Evolutionary conservation across 2,329 filamentous ascomycete genomes (phyloP).

Genomic region (Hirsutella minnesotensis): DNA sequence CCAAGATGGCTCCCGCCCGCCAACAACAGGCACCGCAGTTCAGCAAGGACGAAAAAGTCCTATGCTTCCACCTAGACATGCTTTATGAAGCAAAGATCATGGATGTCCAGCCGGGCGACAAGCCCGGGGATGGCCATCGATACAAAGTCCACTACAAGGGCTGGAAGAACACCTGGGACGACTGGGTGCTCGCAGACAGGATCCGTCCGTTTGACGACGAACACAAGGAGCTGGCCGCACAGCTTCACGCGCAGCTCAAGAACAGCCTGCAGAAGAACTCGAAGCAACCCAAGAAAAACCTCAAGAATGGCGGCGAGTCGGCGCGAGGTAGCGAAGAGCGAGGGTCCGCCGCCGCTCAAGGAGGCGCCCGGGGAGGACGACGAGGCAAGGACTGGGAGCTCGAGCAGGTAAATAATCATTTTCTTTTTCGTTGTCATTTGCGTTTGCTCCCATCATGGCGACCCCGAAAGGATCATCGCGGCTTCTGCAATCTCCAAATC

Average conservation of each 20-base stretch:
- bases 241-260: slow-evolving; percentile 59
- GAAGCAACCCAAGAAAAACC: slow-evolving; percentile 41
- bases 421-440: slow-evolving; percentile 4
- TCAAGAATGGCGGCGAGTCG: slow-evolving; percentile 29
- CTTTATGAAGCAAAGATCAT: slow-evolving; percentile 96
- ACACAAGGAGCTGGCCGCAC: slow-evolving; percentile 77
- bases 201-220: slow-evolving; percentile 91
- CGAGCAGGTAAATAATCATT: slow-evolving; percentile 52
- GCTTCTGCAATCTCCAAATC: no score
- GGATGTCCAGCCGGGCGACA: slow-evolving; percentile 60
- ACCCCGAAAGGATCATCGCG: no score
- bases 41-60: slow-evolving; percentile 78
- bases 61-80: slow-evolving; percentile 95
- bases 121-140: slow-evolving; percentile 57
- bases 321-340: slow-evolving; percentile 69
- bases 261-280: slow-evolving; percentile 39
- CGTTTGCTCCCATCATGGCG: not conserved
- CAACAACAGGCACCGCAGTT: slow-evolving; percentile 34
- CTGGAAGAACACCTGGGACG: slow-evolving; percentile 99
- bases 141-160: slow-evolving; percentile 98
- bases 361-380: slow-evolving; percentile 53
- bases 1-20: slow-evolving; percentile 29
- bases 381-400: slow-evolving; percentile 71
- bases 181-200: slow-evolving; percentile 91
- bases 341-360: slow-evolving; percentile 46